Base-by-base conservation (phyloP, 2,329 filamentous ascomycete genomes). In the Mariannaea elegans region DNA sequence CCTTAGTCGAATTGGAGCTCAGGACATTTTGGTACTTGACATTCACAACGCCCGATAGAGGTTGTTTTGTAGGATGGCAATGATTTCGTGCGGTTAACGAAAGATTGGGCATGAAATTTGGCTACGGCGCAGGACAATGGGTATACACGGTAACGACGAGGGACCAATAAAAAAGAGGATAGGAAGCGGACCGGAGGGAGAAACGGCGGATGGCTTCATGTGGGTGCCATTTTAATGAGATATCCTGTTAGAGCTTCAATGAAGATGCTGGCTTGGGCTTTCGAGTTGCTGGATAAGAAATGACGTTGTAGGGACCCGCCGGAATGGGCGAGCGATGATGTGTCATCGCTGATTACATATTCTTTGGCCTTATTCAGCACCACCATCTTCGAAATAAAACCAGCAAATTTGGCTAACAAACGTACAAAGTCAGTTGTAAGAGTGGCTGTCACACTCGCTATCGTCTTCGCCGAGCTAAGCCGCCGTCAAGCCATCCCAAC, bases 21-120 rank as follows among this genome's bases (percentile, higher is more conserved):
- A 88, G 52, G 94, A 97, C 76, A 93, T 97, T 64, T 76, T 97
- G 69, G 91, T 97, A 19, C 82, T 94, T 53, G 89, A 91, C 74
- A 93, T 97, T 71, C 90, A 92, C 75, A 97, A 97, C 78, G 89
- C 90, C 55, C 81, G 89, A 69, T 81, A 68, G 66, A 65, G 42
- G 14, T 27, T 14, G 42, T 39, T 49, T 34, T 31, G 48, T 36
- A 41, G 34, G 38, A 49, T 39, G 55, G 36, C 53, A 61, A n/a
- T 36, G 32, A 56, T 66, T 62, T 65, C 29, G 45, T 36, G 32
- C 39, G 45, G 56, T 34, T 10, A 45, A 7, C 5, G 27, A 49
- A 56, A 61, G 48, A 51, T 57, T 47, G 36, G 63, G 45, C 52
- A 46, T 55, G 50, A 62, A 56, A 55, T 64, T 63, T 38, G 53